Conservation (phyloP, 306 rosid species). For the Castanospermum australe region DNA sequence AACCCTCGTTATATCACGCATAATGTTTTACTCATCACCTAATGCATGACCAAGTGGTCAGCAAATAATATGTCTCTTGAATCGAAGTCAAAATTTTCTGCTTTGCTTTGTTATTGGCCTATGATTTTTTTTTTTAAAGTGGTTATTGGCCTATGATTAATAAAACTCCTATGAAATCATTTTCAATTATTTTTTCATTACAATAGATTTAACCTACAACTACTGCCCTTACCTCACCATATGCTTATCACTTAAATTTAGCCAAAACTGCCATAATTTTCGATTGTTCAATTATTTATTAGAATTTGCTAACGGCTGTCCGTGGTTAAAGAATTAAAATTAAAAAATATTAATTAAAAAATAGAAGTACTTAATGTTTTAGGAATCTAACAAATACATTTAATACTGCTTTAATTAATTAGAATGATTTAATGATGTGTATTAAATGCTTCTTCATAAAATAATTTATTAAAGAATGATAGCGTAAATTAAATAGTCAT, state of each 20-base stretch:
- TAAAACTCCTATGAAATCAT: conserved; percentile 13
- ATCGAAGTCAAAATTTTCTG: too few species aligned
- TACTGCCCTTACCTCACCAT: background rate
- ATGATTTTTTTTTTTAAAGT: too few species aligned
- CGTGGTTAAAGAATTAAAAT: too few species aligned
- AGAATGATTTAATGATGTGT: too few species aligned
- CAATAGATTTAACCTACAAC: conserved; percentile 1
- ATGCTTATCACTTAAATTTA: background rate
- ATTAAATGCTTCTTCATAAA: too few species aligned
- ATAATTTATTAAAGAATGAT: background rate
- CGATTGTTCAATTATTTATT: background rate
- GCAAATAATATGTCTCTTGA: too few species aligned
- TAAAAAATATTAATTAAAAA: too few species aligned
- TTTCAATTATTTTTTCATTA: background rate
- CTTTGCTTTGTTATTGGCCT: background rate
- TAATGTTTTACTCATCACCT: background rate
- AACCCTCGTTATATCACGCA: background rate
- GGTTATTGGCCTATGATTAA: background rate
- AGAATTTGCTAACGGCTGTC: too few species aligned
- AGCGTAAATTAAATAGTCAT: background rate
- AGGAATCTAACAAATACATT: too few species aligned
- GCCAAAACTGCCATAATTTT: background rate
- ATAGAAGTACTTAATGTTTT: too few species aligned
- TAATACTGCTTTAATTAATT: too few species aligned
- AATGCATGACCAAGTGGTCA: background rate